Base-by-base conservation (phyloP, 208 protist species). In the Leishmania turanica region DNA sequence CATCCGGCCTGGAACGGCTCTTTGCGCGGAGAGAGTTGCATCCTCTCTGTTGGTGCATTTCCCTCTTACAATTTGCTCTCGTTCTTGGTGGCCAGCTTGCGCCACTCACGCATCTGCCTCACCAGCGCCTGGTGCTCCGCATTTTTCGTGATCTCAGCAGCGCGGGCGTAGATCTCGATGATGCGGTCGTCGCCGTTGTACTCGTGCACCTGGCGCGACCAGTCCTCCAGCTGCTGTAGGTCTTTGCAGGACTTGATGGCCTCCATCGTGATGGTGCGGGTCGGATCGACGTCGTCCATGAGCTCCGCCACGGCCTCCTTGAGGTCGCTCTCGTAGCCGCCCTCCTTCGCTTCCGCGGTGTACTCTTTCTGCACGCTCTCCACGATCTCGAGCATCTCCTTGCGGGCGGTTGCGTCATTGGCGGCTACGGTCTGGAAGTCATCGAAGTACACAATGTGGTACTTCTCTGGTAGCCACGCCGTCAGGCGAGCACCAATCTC, bases 181-280 rank as follows among this genome's bases (percentile, higher is more conserved):
- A 97, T 95, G 82, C 92, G 90, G 45, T 92, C 88, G 70, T 97
- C 94, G 53, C 94, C 94, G 85, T 94, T 97, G 89, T 97, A 97
- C 85, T 96, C 91, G 82, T 96, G 92, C 80, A 97, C 90, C 68
- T 89, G 77, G 69, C 87, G 89, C 45, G 91, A 90, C 94, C 88
- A 94, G 81, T 92, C 86, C 89, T 96, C 94, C 17, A 97, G 87
- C 87, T 94, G 83, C 75, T 88, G 84, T 13, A 97, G 66, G 84
- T 94, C 88, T 51, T 53, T 94, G 87, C 88, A 94, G 31, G 0
- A 60, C 85, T 93, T 91, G 77, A 96, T 96, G 31, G 83, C 89
- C 83, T 94, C 88, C 9, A 75, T 37, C 17, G 93, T 96, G 79
- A 96, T 92, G 87, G 88, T 84, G 47, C 93, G 93, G 69, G 89